phyloP scores from a whole-genome alignment of 73 alveolate species.

The Tetrahymena elliotti region DNA sequence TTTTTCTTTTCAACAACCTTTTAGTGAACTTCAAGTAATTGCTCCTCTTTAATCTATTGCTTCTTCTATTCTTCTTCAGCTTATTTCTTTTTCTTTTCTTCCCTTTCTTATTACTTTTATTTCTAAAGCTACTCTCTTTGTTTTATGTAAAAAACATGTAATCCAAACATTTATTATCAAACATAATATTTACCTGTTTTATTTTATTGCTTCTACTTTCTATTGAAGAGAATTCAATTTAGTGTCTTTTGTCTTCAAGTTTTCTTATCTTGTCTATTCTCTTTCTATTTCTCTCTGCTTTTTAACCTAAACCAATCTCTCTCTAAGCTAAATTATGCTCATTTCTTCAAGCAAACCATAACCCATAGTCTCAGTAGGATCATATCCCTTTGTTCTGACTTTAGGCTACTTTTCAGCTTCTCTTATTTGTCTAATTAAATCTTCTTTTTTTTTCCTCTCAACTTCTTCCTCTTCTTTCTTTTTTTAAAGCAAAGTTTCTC shows the following conservation, averaged over 20 bases:
- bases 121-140: neutral
- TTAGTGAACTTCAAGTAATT: conserved; percentile 77
- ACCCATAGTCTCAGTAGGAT: conserved; percentile 98
- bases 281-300: conserved; percentile 72
- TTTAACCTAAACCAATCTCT: conserved; percentile 83
- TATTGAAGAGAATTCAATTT: conserved; percentile 25
- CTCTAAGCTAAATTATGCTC: conserved; percentile 72
- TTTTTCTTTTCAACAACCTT: conserved; percentile 81
- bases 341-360: conserved; percentile 95
- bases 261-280: conserved; percentile 76
- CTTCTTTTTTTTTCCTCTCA: conserved; percentile 84
- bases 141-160: neutral
- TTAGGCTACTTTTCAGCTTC: conserved; percentile 94
- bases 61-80: conserved; percentile 67
- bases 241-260: conserved; percentile 63
- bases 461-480: conserved; percentile 87
- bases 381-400: conserved; percentile 92
- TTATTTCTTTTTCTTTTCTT: conserved; percentile 67
- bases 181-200: conserved; percentile 7
- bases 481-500: conserved; percentile 59
- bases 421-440: conserved; percentile 89
- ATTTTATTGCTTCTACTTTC: conserved; percentile 35
- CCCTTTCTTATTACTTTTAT: conserved; percentile 70
- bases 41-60: conserved; percentile 86
- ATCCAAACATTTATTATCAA: neutral